These are phyloP conservation scores for Calonectria hawksworthii DNA, from an alignment of 2,329 filamentous ascomycete species.

Conservation along the genomic window DNA sequence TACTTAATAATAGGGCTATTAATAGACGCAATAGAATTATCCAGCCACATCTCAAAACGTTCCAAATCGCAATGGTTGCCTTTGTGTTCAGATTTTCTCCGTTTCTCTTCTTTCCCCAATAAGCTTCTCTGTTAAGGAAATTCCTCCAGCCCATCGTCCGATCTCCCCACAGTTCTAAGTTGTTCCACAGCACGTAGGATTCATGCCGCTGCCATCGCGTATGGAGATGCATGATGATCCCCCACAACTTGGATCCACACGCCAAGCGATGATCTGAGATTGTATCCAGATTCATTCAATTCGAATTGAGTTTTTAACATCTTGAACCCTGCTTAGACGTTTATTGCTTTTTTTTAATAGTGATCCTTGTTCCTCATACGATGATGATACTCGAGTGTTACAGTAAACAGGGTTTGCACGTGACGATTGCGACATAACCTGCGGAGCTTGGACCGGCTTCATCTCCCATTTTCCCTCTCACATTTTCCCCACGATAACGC, in stretches of 20 bases:
- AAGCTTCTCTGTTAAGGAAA: too few relatives aligned
- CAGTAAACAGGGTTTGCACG: background rate
- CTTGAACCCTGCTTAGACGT: background rate
- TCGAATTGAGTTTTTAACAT: background rate
- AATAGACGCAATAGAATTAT: background rate
- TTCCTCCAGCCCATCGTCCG: too few relatives aligned
- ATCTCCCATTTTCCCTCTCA: background rate
- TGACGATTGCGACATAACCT: background rate
- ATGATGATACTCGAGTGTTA: background rate
- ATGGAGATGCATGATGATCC: background rate
- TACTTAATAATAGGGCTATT: constrained; percentile 5
- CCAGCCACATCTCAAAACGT: background rate
- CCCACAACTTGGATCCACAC: background rate
- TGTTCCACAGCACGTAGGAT: background rate
- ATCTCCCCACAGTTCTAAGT: too few relatives aligned
- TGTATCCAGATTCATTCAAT: background rate
- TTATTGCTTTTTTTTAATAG: background rate
- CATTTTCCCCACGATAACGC: background rate
- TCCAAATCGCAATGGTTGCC: background rate
- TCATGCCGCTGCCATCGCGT: background rate
- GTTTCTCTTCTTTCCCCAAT: background rate
- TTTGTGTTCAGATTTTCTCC: background rate
- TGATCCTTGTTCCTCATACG: background rate
- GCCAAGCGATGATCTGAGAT: background rate
- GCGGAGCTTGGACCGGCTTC: background rate